Conservation (phyloP, 1,284 basidiomycete genomes). For the Ceratobasidium theobromae region DNA sequence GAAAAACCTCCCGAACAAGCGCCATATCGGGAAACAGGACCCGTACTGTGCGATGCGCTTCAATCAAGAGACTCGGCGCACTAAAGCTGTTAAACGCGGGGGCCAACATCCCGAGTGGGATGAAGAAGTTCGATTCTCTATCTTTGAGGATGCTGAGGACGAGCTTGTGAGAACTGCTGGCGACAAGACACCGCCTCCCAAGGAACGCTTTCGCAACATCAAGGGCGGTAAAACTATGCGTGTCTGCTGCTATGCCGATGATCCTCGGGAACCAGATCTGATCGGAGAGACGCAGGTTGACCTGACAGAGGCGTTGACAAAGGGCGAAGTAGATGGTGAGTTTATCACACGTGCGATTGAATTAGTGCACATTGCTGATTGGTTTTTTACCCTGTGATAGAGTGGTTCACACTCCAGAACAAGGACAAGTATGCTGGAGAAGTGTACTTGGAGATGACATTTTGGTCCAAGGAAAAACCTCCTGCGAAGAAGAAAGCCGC, state of each 20-base stretch:
- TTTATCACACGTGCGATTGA: slow-evolving; percentile 30
- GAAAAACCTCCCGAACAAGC: slow-evolving; percentile 92
- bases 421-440: slow-evolving; percentile 94
- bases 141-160: slow-evolving; percentile 79
- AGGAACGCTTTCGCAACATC: slow-evolving; percentile 51
- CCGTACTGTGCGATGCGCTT: slow-evolving; percentile 86
- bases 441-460: slow-evolving; percentile 91
- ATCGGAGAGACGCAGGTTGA: slow-evolving; percentile 91
- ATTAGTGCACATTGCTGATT: slow-evolving; percentile 11
- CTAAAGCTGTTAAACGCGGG: slow-evolving; percentile 90
- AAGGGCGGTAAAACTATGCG: slow-evolving; percentile 77
- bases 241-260: slow-evolving; percentile 91
- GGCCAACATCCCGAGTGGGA: slow-evolving; percentile 99
- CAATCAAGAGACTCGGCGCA: slow-evolving; percentile 78
- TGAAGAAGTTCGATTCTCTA: slow-evolving; percentile 92
- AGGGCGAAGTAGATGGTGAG: slow-evolving; percentile 95
- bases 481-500: slow-evolving; percentile 65
- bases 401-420: slow-evolving; percentile 89
- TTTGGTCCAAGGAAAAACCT: slow-evolving; percentile 85
- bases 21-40: slow-evolving; percentile 96
- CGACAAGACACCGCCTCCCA: slow-evolving; percentile 59
- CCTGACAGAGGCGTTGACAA: slow-evolving; percentile 86
- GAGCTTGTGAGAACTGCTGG: slow-evolving; percentile 55
- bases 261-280: slow-evolving; percentile 90
- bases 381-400: slow-evolving; percentile 48